Base-by-base conservation (phyloP, 2,329 filamentous ascomycete species). In the Tolypocladium amazonense region DNA sequence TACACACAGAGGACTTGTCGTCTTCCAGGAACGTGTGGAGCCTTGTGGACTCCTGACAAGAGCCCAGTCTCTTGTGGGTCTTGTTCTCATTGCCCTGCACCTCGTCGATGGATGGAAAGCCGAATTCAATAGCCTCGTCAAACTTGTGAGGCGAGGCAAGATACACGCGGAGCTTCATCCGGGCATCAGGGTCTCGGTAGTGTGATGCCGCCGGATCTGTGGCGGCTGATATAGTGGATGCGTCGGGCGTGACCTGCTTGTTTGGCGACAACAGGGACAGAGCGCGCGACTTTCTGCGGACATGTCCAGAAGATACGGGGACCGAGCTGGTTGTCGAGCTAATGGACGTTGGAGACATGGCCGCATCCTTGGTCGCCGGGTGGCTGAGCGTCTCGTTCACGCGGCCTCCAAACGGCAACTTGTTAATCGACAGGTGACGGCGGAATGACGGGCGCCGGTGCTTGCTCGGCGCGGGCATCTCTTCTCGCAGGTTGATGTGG, bases 71-170 rank as follows among this genome's bases (percentile, higher is more conserved):
- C 63, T 64, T 66, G 38, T 66, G 62, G 4, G 63, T 59, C 7
- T 63, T 63, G n/a, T 57, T 64, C 18, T 74, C 73, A 11, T 71
- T 69, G 27, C 72, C 67, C 3, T 72, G 63, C 1, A 66, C 66
- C n/a, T 74, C 73, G 39, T 85, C 81, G 41, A 78, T 78, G 0
- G 87, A 85, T 0, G 92, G 91, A 67, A 97, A 97, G 0, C 93
- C 93, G 73, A 95, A 97, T 70, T 96, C 90, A 58, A 97, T 84
- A 1, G 90, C 92, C 73, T 97, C 93, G 70, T 97, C 93, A 66
- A 97, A 97, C 70, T 96, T 96, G 65, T 96, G 90, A 0, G 92
- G 89, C 1, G 92, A 96, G 9, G 90, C 89, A 25, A 96, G 82
- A 68, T 92, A 96, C 8, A 90, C 86, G 15, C 92, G 86, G 25